Percentiles rank a stretch among this genome's conserved stretches.
These are phyloP conservation scores for Capronia americana DNA, from an alignment of 2,329 filamentous ascomycete genomes.

Conservation along the genomic window DNA sequence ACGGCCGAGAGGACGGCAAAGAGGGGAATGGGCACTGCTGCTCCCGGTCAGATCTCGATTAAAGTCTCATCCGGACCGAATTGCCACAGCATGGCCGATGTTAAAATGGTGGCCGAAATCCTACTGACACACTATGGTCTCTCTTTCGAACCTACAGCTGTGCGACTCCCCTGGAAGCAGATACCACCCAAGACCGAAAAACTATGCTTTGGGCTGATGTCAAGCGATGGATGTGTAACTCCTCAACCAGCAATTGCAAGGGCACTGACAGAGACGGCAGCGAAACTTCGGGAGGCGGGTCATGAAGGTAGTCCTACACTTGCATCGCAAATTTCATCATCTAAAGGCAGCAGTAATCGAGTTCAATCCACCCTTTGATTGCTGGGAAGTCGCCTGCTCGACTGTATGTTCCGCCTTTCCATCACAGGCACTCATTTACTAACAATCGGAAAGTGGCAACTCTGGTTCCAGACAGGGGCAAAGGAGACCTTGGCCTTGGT, in stretches of 20 bases:
- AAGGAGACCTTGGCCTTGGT: constrained; percentile 60
- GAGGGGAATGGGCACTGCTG: constrained; percentile 27
- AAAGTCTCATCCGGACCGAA: constrained; percentile 61
- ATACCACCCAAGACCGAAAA: constrained; percentile 31
- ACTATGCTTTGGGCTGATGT: constrained; percentile 67
- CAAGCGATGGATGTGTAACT: constrained; percentile 67
- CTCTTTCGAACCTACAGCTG: constrained; percentile 58
- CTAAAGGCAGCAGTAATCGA: constrained; percentile 28
- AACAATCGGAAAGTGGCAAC: constrained; percentile 56
- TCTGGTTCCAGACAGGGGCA: constrained; percentile 69
- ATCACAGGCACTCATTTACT: constrained; percentile 51
- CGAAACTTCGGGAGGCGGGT: constrained; percentile 47
- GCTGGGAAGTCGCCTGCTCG: constrained; percentile 29
- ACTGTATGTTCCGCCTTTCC: constrained; percentile 50
- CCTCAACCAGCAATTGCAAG: constrained; percentile 69
- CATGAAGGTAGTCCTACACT: constrained; percentile 26
- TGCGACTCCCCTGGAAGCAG: constrained; percentile 59
- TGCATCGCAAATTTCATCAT: not conserved
- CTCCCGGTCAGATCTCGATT: constrained; percentile 44
- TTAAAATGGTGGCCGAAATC: constrained; percentile 52
- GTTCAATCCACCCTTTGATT: constrained; percentile 31
- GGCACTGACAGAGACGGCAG: constrained; percentile 55
- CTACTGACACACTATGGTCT: constrained; percentile 56
- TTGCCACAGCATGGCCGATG: constrained; percentile 59
- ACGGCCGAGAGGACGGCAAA: constrained; percentile 49